phyloP scores from a whole-genome alignment of 441 rosid genomes.

The Metrosideros polymorpha region DNA sequence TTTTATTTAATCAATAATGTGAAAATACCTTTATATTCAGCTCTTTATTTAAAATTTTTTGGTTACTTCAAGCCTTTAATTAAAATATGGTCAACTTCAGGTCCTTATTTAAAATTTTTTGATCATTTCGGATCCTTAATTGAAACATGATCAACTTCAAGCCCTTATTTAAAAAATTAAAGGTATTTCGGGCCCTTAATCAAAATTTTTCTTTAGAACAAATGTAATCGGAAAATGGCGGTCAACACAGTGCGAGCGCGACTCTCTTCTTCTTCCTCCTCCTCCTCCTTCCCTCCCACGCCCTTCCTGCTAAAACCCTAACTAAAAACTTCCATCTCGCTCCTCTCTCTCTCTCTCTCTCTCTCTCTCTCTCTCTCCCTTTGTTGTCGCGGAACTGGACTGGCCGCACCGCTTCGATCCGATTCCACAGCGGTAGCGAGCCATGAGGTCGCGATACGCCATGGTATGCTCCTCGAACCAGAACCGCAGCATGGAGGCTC shows the following conservation, averaged over 20 bases:
- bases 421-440: background rate
- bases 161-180: no score
- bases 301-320: background rate
- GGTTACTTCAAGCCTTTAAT: no score
- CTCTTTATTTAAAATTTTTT: no score
- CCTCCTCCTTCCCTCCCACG: background rate
- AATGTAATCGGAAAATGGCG: no score
- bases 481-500: conserved; percentile 98
- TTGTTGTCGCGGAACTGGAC: background rate
- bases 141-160: no score
- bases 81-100: no score
- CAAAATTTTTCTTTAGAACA: no score
- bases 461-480: conserved; percentile 98
- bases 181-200: no score
- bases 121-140: no score
- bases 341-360: background rate
- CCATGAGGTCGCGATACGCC: conserved; percentile 43
- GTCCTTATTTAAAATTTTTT: no score
- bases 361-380: background rate
- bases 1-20: no score
- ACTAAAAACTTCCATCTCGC: background rate
- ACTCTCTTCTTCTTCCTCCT: background rate
- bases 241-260: background rate
- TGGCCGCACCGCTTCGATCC: background rate
- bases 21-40: no score